Percentiles rank a stretch among this genome's conserved stretches.
Conservation (phyloP, 139 green algal genomes). For the Closterium sp. region DNA sequence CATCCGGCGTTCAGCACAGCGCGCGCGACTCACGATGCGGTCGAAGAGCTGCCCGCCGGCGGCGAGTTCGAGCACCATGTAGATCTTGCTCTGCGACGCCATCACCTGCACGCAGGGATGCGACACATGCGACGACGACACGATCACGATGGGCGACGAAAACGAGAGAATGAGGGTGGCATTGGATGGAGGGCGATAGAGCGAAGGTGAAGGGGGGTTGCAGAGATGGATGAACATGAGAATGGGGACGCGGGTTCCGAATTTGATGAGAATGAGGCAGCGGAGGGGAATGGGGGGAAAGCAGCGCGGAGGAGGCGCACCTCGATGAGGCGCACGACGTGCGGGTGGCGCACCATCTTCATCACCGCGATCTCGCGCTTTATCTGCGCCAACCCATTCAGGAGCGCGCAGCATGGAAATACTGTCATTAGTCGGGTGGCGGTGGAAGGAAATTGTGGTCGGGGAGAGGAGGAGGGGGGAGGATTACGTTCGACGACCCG, state of each 20-base stretch:
- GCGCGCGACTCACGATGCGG: constrained; percentile 53
- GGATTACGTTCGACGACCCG: too few species aligned
- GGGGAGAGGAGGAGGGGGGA: too few species aligned
- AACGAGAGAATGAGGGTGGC: background rate
- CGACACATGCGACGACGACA: too few species aligned
- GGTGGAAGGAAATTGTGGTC: too few species aligned
- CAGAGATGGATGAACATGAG: background rate
- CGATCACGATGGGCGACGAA: background rate
- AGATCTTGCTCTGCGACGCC: constrained; percentile 66
- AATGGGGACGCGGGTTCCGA: too few species aligned
- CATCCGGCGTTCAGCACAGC: too few species aligned
- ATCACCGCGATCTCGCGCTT: constrained; percentile 69
- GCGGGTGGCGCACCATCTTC: constrained; percentile 60
- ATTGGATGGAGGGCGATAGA: background rate
- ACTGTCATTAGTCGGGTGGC: too few species aligned
- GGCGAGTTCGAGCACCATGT: constrained; percentile 75
- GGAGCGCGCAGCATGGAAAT: too few species aligned
- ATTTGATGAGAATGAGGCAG: too few species aligned
- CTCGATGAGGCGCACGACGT: constrained; percentile 68
- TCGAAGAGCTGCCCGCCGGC: constrained; percentile 74
- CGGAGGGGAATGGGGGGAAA: background rate
- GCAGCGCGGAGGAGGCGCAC: constrained; percentile 1
- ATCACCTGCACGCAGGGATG: constrained; percentile 54
- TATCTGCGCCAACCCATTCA: constrained; percentile 27
- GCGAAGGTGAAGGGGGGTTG: background rate